Base-by-base conservation (phyloP, 2,329 filamentous ascomycete genomes). In the Aspergillus floridensis region DNA sequence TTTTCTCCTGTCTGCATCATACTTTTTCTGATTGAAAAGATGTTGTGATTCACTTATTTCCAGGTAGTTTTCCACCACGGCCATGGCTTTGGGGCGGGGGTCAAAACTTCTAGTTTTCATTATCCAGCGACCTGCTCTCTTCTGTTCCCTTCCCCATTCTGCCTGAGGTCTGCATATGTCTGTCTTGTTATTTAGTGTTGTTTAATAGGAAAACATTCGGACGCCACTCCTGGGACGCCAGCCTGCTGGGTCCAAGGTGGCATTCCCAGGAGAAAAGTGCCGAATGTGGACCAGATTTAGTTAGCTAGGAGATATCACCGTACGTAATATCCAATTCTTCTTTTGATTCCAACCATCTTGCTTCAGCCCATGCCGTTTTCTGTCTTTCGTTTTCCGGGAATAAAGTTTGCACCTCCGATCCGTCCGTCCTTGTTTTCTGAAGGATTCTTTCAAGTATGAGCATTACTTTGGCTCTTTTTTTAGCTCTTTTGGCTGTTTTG, bases 1-100 rank as follows among this genome's bases (percentile, higher is more conserved):
- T 55, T 47, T 50, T 41, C 38, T 47, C 48, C 51, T 54, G 31
- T 51, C 41, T 57, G 52, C 48, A 57, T 63, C 61, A 56, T 61
- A 52, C 59, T 38, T 56, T 38, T 53, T 47, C 47, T 41, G 50
- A 21, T 32, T 12, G 52, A 49, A 24, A 53, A 22, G 19, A 48
- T 57, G 31, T 24, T 41, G 35, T 41, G 22, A 44, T 16, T 44
- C 38, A 44, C 38, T 35, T 51, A 31, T 51, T 22, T 31, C 24
- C 31, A 31, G 49, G 26, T 32, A 32, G 24, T 35, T 32, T 19
- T 19, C 16, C 14, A 16, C 16, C 38, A 16, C 14, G 38, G 6
- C 38, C 38, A 44, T 44, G 16, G 14, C 14, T 44, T 16, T 6
- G 38, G n/a, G 14, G 14, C 16, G 38, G 38, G 16, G 19, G 38